Evolutionary conservation across 768 basidiomycete genomes (phyloP).

Genomic region (Sporobolomyces roseus): DNA sequence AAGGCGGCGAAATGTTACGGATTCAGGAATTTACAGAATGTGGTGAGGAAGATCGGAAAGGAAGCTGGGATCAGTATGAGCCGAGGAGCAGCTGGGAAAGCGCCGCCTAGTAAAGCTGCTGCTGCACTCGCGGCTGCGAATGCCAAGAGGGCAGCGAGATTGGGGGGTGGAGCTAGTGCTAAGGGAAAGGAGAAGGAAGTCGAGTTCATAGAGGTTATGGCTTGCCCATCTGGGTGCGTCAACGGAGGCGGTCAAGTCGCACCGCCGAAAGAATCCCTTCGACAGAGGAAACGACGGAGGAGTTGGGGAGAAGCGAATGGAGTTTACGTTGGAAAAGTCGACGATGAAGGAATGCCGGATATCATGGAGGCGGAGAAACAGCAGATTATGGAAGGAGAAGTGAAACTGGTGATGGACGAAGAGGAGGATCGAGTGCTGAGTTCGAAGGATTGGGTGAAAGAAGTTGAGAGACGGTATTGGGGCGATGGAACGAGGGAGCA

Average conservation of each 20-base stretch:
- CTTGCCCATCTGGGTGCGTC: slow-evolving; percentile 94
- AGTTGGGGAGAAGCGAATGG: background rate
- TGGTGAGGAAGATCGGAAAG: slow-evolving; percentile 86
- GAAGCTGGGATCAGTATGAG: slow-evolving; percentile 71
- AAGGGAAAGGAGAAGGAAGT: slow-evolving; percentile 52
- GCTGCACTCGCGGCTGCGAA: slow-evolving; percentile 21
- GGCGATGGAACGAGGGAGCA: background rate
- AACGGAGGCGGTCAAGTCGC: slow-evolving; percentile 88
- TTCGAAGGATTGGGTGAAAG: slow-evolving; percentile 44
- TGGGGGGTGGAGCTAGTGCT: background rate
- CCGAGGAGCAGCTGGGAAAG: slow-evolving; percentile 63
- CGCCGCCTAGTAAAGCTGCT: slow-evolving; percentile 43
- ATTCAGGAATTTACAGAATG: slow-evolving; percentile 93
- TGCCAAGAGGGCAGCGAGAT: slow-evolving; percentile 16
- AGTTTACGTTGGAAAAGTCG: slow-evolving; percentile 24
- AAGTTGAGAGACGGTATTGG: slow-evolving; percentile 44
- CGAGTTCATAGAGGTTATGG: slow-evolving; percentile 98
- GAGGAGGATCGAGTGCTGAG: slow-evolving; percentile 37
- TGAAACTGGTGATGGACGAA: slow-evolving; percentile 31
- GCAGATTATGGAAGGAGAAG: slow-evolving; percentile 32
- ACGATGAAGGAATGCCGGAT: slow-evolving; percentile 44
- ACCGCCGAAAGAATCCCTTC: slow-evolving; percentile 40
- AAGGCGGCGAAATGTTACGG: slow-evolving; percentile 95
- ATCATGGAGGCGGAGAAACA: slow-evolving; percentile 1
- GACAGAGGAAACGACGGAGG: slow-evolving; percentile 7